Conservation (phyloP, 805 yeast species). For the Schizosaccharomyces japonicus region DNA sequence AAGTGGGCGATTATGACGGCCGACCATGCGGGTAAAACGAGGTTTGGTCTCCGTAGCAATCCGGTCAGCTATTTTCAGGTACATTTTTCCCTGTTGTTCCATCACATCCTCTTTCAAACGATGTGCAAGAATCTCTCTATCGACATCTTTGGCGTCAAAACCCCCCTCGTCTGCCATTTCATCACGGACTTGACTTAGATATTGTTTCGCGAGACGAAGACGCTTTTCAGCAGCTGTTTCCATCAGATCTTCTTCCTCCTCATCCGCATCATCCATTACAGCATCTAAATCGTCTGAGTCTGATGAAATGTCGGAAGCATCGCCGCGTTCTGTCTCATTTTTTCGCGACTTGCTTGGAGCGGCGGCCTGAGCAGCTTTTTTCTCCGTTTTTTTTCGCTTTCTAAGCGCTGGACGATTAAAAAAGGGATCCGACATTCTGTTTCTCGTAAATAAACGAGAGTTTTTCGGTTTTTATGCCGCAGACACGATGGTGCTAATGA, state of each 20-base stretch:
- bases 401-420: conserved; percentile 2
- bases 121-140: conserved; percentile 58
- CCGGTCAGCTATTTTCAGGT: conserved; percentile 20
- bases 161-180: conserved; percentile 25
- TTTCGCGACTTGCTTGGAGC: neutral
- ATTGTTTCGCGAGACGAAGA: conserved; percentile 80
- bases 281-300: neutral
- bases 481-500: too few species aligned
- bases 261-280: neutral
- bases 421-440: neutral
- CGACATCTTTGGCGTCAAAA: conserved; percentile 79
- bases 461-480: too few species aligned
- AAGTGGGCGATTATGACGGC: neutral
- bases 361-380: too few species aligned
- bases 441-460: too few species aligned
- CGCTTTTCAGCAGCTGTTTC: conserved; percentile 86
- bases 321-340: neutral
- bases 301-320: neutral
- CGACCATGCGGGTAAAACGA: neutral
- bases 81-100: conserved; percentile 65
- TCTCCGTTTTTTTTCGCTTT: neutral
- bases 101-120: conserved; percentile 75
- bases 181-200: conserved; percentile 49
- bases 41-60: neutral
- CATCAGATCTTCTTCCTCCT: conserved; percentile 8